Percentiles rank a stretch among this genome's conserved stretches.
Evolutionary conservation across 1,284 basidiomycete species (phyloP).

Genomic region (Cryptococcus wingfieldii): DNA sequence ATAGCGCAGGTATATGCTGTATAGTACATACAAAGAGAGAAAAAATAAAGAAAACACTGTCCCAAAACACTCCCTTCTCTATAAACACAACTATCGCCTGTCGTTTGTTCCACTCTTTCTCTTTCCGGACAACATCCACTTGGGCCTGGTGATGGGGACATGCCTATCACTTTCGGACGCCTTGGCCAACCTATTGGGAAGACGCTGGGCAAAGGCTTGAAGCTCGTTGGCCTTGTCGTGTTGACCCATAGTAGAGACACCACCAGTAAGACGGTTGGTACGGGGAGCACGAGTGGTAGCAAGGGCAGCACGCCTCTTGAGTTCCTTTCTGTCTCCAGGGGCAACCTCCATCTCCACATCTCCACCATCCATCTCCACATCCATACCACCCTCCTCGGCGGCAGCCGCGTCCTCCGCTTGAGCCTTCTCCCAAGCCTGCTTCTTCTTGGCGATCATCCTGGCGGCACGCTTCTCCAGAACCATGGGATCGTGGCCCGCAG

Average conservation of each 20-base stretch:
- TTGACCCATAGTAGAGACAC: constrained; percentile 76
- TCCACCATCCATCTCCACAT: constrained; percentile 29
- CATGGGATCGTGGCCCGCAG: constrained; percentile 83
- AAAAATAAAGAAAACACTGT: background rate
- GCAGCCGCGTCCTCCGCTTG: constrained; percentile 35
- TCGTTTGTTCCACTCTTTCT: constrained; percentile 81
- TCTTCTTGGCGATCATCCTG: constrained; percentile 55
- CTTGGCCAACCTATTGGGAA: constrained; percentile 78
- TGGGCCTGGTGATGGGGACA: constrained; percentile 48
- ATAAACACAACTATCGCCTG: constrained; percentile 57
- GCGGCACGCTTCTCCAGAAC: constrained; percentile 82
- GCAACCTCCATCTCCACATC: constrained; percentile 52
- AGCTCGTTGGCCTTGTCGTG: constrained; percentile 70
- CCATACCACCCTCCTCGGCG: constrained; percentile 23
- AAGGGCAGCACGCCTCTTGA: constrained; percentile 53
- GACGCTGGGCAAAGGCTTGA: constrained; percentile 76
- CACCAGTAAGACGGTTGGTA: constrained; percentile 69
- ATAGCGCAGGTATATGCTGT: constrained; percentile 4
- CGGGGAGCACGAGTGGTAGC: constrained; percentile 58
- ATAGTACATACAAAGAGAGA: constrained; percentile 6
- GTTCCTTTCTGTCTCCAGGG: constrained; percentile 43
- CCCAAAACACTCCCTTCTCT: background rate
- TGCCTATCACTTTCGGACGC: constrained; percentile 81
- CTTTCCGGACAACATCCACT: constrained; percentile 73
- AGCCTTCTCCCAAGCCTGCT: constrained; percentile 36